Evolutionary conservation across 129 eudicot species (phyloP), one percentile per base, ranked within the genome.

Genomic region (Deinandra increscens): DNA sequence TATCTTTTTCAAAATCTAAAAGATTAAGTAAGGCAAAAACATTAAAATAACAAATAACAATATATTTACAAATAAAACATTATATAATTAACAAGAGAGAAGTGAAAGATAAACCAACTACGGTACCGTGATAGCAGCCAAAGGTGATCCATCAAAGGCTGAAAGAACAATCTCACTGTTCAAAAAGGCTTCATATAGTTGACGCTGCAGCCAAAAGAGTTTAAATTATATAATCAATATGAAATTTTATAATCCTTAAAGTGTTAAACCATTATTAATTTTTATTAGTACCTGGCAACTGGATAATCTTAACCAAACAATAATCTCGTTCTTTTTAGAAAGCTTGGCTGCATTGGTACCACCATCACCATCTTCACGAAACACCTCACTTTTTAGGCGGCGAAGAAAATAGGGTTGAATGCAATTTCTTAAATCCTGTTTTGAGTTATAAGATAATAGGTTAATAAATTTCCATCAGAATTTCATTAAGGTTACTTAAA

Each of bases 81-180:
- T 23, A 59, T 20, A 15, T 29, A 23, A 8, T 49, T 53, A 50
- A 64, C 7, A 8, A 44, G 20, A 39, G 0, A 34, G 29, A 80
- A 19, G 33, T 31, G 45, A 39, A 60, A 68, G 58, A 64, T 48
- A 23, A 33, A 70, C 26, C 17, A 59, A 17, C 38, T 13, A 78
- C 53, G 76, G 39, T 89, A 89, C 99, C 88, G 99, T 94, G 34
- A 94, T 75, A 64, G 99, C 99, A 83, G 99, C 99, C 69, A 94
- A 77, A 56, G 99, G 99, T 46, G 99, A 94, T 39, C 99, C 96
- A 78, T 89, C 99, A 80, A 86, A 94, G 12, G 97, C 95, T 29
- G 99, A 94, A 71, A 94, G 78, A 42, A 94, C 99, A 64, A 94
- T 78, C 79, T 89, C 99, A 82, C 96, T 87, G 7, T 89, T 94